Base-by-base conservation (phyloP, 495 filamentous ascomycete genomes). In the Letharia columbiana region DNA sequence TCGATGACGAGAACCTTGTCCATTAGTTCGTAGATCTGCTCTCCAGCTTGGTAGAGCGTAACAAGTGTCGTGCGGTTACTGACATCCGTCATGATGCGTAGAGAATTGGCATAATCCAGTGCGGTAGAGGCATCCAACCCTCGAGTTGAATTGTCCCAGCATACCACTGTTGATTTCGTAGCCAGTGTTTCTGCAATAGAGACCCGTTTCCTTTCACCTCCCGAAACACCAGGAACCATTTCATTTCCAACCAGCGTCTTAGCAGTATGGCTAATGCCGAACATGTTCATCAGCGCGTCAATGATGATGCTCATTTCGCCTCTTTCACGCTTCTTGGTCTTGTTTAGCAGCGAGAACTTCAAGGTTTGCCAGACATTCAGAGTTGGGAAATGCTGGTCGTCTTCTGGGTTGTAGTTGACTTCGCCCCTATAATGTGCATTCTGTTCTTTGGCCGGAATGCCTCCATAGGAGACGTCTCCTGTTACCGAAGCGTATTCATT, bases 241-340 rank as follows among this genome's bases (percentile, higher is more conserved):
- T 88, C 89, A 73, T 96, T 90, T 31, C 92, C 92, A 18, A 97
- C 91, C 31, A 86, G 79, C 0, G 92, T 96, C 69, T 94, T 83
- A 70, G 84, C 83, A 0, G 92, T 94, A 72, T 96, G 91, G 45
- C 77, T 79, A 71, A 96, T 92, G 58, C 88, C 88, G 69, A 93
- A 91, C 78, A 89, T 86, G 66, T 82, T 86, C 70, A 89, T 72
- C 56, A 89, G 73, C 9, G 84, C 84, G 70, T 83, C 78, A 44
- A 84, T 81, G 52, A 90, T 88, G 60, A 89, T 75, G 5, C 85
- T 82, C 35, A 91, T 87, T 62, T 89, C 86, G 2, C 77, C 81
- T 23, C 81, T 81, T n/a, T 87, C 82, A 52, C 82, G 78, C 76
- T 88, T 90, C 74, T 84, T 88, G n/a, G 88, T 91, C 77, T 92